Percentiles rank a stretch among this genome's conserved stretches.
phyloP scores from a whole-genome alignment of 2,329 filamentous ascomycete genomes.

The Cladosporium sp. region DNA sequence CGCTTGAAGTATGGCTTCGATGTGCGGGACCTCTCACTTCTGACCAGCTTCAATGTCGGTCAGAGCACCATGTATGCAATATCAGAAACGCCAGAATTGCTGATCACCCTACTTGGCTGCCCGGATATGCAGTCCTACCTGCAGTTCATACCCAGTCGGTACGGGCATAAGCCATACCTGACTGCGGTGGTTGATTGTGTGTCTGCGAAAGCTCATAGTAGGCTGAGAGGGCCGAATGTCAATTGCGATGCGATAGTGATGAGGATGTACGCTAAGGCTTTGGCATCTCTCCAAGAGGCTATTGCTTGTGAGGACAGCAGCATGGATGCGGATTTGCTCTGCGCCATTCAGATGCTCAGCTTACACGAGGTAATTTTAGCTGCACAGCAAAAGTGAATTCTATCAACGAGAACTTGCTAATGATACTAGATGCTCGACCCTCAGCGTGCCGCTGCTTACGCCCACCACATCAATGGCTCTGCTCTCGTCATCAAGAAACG shows the following conservation, averaged over 20 bases:
- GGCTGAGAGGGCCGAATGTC: conserved; percentile 13
- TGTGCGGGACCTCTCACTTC: conserved; percentile 18
- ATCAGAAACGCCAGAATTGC: conserved; percentile 1
- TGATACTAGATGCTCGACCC: conserved; percentile 26
- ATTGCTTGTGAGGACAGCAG: conserved; percentile 12
- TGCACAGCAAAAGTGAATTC: neutral
- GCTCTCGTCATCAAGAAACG: conserved; percentile 28
- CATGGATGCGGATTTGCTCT: conserved; percentile 20
- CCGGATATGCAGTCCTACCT: conserved; percentile 19
- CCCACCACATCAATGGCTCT: conserved; percentile 30
- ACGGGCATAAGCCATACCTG: conserved; percentile 18
- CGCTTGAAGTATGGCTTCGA: conserved; percentile 20
- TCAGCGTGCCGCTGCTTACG: conserved; percentile 25
- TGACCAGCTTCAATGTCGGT: conserved; percentile 24
- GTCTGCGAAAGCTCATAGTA: conserved; percentile 17
- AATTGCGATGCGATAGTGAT: conserved; percentile 4
- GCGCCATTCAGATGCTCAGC: conserved; percentile 18
- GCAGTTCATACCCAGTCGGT: conserved; percentile 20
- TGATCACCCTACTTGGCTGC: conserved; percentile 11
- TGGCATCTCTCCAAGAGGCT: conserved; percentile 18
- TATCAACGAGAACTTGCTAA: neutral
- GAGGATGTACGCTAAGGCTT: conserved; percentile 20
- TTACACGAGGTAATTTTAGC: conserved; percentile 20
- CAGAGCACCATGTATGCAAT: neutral
- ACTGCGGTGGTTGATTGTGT: conserved; percentile 22